These are phyloP conservation scores for Phaeolepiota aurea DNA, from an alignment of 768 basidiomycete species.

Conservation along the genomic window DNA sequence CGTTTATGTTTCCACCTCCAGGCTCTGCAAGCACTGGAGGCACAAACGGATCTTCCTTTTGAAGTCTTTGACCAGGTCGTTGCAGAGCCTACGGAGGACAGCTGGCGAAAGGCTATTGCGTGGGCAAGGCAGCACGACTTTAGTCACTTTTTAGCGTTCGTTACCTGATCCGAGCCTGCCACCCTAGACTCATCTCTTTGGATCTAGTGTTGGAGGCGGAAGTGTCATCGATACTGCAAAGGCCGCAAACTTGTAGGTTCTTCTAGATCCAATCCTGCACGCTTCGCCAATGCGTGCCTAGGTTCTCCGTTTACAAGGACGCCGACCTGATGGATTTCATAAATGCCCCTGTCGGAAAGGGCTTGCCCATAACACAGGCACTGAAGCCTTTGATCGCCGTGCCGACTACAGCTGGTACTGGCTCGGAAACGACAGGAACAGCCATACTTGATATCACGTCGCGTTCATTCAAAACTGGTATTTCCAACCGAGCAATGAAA, in stretches of 20 bases:
- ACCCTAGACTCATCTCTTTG: background rate
- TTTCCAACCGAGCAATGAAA: slow-evolving; percentile 86
- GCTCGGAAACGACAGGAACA: slow-evolving; percentile 91
- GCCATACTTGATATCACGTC: slow-evolving; percentile 93
- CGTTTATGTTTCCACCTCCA: slow-evolving; percentile 16
- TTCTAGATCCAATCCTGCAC: background rate
- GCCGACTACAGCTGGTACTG: slow-evolving; percentile 73
- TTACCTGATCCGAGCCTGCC: slow-evolving; percentile 11
- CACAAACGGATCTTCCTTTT: slow-evolving; percentile 68
- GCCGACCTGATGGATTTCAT: slow-evolving; percentile 93
- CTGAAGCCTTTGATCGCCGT: slow-evolving; percentile 84
- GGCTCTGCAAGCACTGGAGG: slow-evolving; percentile 75
- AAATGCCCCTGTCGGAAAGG: slow-evolving; percentile 93
- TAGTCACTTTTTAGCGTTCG: slow-evolving; percentile 87
- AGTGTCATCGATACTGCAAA: slow-evolving; percentile 96
- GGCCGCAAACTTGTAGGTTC: slow-evolving; percentile 74
- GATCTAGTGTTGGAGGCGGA: slow-evolving; percentile 81
- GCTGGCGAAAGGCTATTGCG: slow-evolving; percentile 80
- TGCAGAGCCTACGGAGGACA: slow-evolving; percentile 88
- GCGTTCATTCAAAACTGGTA: slow-evolving; percentile 92
- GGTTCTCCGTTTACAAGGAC: slow-evolving; percentile 87
- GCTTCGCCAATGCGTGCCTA: slow-evolving; percentile 17
- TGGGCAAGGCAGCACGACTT: slow-evolving; percentile 86
- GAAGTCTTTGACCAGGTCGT: slow-evolving; percentile 77
- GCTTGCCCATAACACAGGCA: slow-evolving; percentile 66